Evolutionary conservation across 2,329 filamentous ascomycete genomes (phyloP), one percentile per base, ranked within the genome.

Genomic region (Cordyceps farinosa): DNA sequence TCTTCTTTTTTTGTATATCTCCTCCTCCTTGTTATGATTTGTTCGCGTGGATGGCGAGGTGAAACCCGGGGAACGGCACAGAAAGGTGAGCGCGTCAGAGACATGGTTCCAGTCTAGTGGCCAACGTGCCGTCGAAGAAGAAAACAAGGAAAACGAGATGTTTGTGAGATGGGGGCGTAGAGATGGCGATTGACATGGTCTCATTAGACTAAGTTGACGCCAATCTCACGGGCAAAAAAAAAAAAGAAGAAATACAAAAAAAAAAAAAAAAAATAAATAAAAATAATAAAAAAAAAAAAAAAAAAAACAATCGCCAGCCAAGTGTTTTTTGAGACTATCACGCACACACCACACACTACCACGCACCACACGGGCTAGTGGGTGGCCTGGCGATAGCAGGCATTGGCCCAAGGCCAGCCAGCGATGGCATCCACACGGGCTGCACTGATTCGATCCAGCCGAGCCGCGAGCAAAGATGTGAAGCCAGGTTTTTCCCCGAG

Each of bases 121-220:
- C 22, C 22, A 22, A 22, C 22, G 22, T 22, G 22, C 22, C 22
- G 22, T 22, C 22, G 22, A 30, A 15, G 4, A 50, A 50, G 22
- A 51, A 51, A 51, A 29, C 11, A 29, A 17, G 15, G 48, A 29
- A 15, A 17, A 29, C 15, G 38, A 38, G 6, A 38, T 7, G 9
- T 9, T 40, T 11, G 38, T 40, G 38, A 40, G 38, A 40, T 29
- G 51, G 9, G 34, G 51, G 9, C 9, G 51, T 27, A 40, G 34
- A 45, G n/a, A 53, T 53, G 34, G 50, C n/a, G 51, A 53, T 53
- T 27, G 51, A 53, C 51, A 53, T n/a, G 50, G 38, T 32, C 15
- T 17, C 29, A 40, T 40, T 40, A 40, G 30, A 30, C 32, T 52
- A 22, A 29, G n/a, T 10, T 29, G 15, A 15, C n/a, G 51, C 51